A percentile compares a stretch with the other conserved stretches of the same genome.
Evolutionary conservation across 805 yeast species (phyloP).

Genomic region (Yamadazyma endophytica): DNA sequence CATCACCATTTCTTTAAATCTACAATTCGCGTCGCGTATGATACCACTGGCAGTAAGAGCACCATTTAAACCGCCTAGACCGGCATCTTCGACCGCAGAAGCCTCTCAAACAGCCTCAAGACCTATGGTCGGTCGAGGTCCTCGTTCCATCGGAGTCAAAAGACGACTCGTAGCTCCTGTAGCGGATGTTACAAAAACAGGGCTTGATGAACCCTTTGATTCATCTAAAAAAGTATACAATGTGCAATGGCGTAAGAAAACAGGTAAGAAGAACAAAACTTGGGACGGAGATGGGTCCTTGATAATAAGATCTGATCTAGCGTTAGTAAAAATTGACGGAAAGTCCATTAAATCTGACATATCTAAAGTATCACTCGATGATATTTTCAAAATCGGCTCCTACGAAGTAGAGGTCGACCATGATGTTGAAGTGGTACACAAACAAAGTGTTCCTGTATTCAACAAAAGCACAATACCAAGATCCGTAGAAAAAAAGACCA

Average conservation of each 20-base stretch:
- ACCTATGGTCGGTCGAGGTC: background rate
- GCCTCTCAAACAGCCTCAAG: background rate
- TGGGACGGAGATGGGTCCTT: constrained; percentile 93
- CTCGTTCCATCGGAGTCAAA: background rate
- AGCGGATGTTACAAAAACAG: too few species aligned
- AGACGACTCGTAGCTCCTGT: background rate
- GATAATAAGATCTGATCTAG: constrained; percentile 17
- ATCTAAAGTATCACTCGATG: constrained; percentile 9
- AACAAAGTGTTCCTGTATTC: background rate
- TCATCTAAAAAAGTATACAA: constrained; percentile 13
- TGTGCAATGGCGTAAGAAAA: constrained; percentile 66
- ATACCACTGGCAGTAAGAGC: constrained; percentile 22
- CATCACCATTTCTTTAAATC: too few species aligned
- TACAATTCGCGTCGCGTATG: background rate
- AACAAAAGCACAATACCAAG: too few species aligned
- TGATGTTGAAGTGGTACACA: constrained; percentile 21
- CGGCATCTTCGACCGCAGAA: constrained; percentile 3
- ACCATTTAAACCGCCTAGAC: constrained; percentile 52
- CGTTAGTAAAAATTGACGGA: constrained; percentile 26
- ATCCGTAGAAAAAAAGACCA: background rate
- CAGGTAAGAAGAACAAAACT: constrained; percentile 76
- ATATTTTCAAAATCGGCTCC: constrained; percentile 37
- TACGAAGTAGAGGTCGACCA: constrained; percentile 63
- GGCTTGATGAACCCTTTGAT: too few species aligned
- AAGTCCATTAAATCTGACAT: constrained; percentile 14